These are phyloP conservation scores for Alternaria dauci DNA, from an alignment of 2,329 filamentous ascomycete species.

Conservation along the genomic window DNA sequence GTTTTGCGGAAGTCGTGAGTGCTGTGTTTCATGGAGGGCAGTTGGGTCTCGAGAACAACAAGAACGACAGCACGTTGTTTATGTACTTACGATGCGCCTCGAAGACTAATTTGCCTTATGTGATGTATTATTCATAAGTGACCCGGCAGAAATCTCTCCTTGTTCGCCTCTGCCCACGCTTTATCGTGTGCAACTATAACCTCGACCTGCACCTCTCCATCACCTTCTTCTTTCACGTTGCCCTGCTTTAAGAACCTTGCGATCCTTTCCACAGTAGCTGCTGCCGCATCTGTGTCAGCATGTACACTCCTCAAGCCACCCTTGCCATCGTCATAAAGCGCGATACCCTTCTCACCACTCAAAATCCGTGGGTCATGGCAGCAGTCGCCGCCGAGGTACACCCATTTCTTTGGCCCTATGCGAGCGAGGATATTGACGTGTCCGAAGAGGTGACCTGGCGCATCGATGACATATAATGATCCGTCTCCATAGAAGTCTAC, in stretches of 20 bases:
- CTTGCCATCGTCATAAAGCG: slow-evolving; percentile 58
- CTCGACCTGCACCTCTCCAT: slow-evolving; percentile 50
- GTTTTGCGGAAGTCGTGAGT: not conserved
- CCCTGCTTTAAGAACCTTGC: slow-evolving; percentile 44
- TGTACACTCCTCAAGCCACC: slow-evolving; percentile 61
- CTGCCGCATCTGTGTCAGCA: slow-evolving; percentile 57
- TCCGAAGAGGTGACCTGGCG: slow-evolving; percentile 61
- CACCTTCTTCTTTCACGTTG: slow-evolving; percentile 29
- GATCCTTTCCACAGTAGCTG: slow-evolving; percentile 54
- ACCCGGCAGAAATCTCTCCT: slow-evolving; percentile 39
- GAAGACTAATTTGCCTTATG: not conserved
- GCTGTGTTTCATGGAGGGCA: not conserved
- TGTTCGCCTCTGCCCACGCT: slow-evolving; percentile 56
- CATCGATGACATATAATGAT: slow-evolving; percentile 58
- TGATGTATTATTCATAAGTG: slow-evolving; percentile 9
- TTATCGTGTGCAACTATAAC: slow-evolving; percentile 62
- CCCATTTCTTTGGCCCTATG: slow-evolving; percentile 51
- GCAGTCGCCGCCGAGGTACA: slow-evolving; percentile 63
- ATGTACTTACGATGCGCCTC: not conserved
- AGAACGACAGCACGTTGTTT: not conserved
- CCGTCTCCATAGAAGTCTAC: slow-evolving; percentile 60
- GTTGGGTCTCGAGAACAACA: not conserved
- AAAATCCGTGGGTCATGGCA: slow-evolving; percentile 63
- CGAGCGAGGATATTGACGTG: slow-evolving; percentile 62
- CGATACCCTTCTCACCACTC: slow-evolving; percentile 62